Evolutionary conservation across 78 protist genomes (phyloP).

Genomic region (Acrasis kona): DNA sequence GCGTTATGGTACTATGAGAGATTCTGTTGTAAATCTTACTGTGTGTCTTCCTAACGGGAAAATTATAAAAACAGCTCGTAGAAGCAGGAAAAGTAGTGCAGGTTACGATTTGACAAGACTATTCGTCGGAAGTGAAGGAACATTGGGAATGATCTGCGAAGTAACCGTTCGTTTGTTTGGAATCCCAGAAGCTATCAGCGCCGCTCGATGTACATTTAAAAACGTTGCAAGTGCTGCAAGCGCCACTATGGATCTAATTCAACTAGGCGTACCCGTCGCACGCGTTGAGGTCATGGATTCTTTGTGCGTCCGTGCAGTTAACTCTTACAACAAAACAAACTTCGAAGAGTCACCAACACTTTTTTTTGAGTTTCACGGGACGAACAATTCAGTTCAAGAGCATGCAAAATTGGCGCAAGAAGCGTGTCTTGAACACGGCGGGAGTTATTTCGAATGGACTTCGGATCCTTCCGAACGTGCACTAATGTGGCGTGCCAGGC

Average conservation of each 20-base stretch:
- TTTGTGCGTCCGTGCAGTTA: not conserved
- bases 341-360: not conserved
- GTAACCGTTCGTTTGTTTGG: conserved; percentile 4
- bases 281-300: not conserved
- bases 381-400: not conserved
- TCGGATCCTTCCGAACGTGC: not conserved
- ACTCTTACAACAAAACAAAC: not conserved
- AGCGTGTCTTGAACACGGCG: not conserved
- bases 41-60: conserved; percentile 44
- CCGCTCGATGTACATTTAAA: not conserved
- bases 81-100: conserved; percentile 53
- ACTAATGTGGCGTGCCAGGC: not conserved
- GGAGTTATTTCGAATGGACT: not conserved
- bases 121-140: conserved; percentile 82
- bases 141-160: conserved; percentile 73
- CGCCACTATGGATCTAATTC: not conserved
- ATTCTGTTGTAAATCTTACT: conserved; percentile 43
- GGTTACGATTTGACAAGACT: conserved; percentile 77
- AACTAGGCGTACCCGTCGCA: not conserved
- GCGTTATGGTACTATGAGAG: conserved; percentile 79
- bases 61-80: conserved; percentile 30
- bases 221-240: not conserved
- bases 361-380: not conserved
- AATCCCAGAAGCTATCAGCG: not conserved
- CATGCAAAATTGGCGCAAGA: not conserved